Percentiles rank a stretch among this genome's conserved stretches.
phyloP scores from a whole-genome alignment of 129 eudicot species.

The Deinandra increscens region DNA sequence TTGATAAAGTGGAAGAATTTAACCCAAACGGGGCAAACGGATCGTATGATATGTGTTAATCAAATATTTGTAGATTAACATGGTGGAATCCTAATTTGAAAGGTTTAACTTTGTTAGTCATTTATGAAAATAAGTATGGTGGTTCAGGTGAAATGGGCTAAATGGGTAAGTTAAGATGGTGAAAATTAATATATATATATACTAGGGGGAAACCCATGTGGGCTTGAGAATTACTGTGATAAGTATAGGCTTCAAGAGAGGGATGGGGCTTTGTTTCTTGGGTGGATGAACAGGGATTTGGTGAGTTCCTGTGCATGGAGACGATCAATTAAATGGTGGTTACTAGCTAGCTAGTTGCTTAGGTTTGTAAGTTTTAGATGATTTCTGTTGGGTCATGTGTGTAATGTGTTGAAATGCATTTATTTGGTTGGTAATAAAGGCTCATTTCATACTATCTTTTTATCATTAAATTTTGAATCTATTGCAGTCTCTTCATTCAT shows the following conservation, averaged over 20 bases:
- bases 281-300: slow-evolving; percentile 73
- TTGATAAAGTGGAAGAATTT: too few relatives aligned
- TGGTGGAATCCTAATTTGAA: too few relatives aligned
- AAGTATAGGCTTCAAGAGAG: slow-evolving; percentile 58
- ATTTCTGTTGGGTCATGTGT: neutral
- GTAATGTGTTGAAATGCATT: slow-evolving; percentile 7
- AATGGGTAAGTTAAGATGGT: too few relatives aligned
- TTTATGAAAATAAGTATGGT: too few relatives aligned
- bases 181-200: too few relatives aligned
- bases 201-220: too few relatives aligned
- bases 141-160: too few relatives aligned
- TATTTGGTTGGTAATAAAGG: neutral
- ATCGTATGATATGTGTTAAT: too few relatives aligned
- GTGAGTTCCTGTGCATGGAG: slow-evolving; percentile 79
- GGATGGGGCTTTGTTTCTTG: slow-evolving; percentile 71
- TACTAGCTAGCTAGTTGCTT: neutral
- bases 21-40: too few relatives aligned
- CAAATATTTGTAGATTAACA: too few relatives aligned
- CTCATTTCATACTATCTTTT: neutral
- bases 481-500: neutral
- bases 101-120: too few relatives aligned
- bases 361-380: slow-evolving; percentile 23
- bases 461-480: neutral
- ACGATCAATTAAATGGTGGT: slow-evolving; percentile 33
- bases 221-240: slow-evolving; percentile 45